phyloP scores from a whole-genome alignment of 2,329 filamentous ascomycete species.

The Fusarium haematococcum region DNA sequence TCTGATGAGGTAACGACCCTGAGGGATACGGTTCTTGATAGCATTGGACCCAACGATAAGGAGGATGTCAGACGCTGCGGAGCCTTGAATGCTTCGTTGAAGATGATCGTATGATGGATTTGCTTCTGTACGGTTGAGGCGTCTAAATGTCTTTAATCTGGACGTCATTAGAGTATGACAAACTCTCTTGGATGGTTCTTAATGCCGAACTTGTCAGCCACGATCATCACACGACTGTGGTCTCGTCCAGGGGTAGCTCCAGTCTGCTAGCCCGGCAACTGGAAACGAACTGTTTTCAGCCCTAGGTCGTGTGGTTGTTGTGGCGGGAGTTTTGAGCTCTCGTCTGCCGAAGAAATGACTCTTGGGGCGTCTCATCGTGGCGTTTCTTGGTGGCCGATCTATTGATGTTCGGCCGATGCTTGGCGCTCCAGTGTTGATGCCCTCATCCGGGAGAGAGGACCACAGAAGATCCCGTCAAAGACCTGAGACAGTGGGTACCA shows the following conservation, averaged over 20 bases:
- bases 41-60: neutral
- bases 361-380: conserved; percentile 19
- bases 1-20: neutral
- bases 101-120: neutral
- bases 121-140: neutral
- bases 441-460: neutral
- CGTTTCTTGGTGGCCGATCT: conserved; percentile 19
- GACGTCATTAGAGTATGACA: neutral
- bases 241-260: conserved; percentile 10
- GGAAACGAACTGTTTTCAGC: neutral
- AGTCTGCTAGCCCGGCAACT: neutral
- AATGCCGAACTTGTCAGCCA: neutral
- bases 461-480: conserved; percentile 19
- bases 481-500: conserved; percentile 43
- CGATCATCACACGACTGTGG: neutral
- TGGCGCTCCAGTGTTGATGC: conserved; percentile 11
- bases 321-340: neutral
- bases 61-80: neutral
- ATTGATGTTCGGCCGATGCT: conserved; percentile 20
- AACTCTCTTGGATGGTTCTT: neutral
- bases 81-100: neutral
- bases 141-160: neutral
- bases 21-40: neutral
- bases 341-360: neutral
- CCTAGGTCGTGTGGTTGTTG: conserved; percentile 1